Percentiles rank a stretch among this genome's conserved stretches.
Conservation (phyloP, 768 basidiomycete species). For the Psilocybe cubensis region DNA sequence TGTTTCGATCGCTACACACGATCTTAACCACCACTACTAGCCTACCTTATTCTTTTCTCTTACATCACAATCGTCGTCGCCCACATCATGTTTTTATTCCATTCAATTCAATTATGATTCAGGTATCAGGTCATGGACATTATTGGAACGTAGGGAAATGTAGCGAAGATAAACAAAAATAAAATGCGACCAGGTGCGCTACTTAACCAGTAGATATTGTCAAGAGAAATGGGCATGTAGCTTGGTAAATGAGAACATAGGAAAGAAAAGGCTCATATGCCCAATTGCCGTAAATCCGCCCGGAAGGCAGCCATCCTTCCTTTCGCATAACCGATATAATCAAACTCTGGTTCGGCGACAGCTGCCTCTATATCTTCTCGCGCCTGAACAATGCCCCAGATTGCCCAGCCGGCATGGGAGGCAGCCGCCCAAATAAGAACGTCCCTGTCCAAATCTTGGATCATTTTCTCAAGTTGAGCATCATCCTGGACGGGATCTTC, state of each 20-base stretch:
- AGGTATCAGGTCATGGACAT: conserved; percentile 14
- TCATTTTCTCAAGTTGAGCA: conserved; percentile 43
- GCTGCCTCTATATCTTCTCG: conserved; percentile 68
- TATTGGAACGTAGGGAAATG: not conserved
- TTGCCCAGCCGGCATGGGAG: conserved; percentile 89
- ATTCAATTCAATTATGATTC: conserved; percentile 41
- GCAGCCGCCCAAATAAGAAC: conserved; percentile 90
- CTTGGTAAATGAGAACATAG: not conserved
- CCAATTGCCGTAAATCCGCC: conserved; percentile 53
- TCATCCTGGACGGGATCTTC: conserved; percentile 33
- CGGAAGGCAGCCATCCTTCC: conserved; percentile 70
- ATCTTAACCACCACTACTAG: conserved; percentile 27
- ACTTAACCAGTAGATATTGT: not conserved
- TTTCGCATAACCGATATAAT: conserved; percentile 84
- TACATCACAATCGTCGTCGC: conserved; percentile 43
- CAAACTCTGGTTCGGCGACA: conserved; percentile 75
- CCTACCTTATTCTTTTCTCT: conserved; percentile 40
- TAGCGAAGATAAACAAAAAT: not conserved
- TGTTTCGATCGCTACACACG: conserved; percentile 14
- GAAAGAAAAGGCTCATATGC: conserved; percentile 25
- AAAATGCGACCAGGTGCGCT: not conserved
- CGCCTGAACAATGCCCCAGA: conserved; percentile 95
- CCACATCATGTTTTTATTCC: conserved; percentile 52
- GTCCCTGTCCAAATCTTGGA: conserved; percentile 72
- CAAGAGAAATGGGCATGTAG: not conserved